These are phyloP conservation scores for Stylonectria norvegica DNA, from an alignment of 2,329 filamentous ascomycete genomes.

Conservation along the genomic window DNA sequence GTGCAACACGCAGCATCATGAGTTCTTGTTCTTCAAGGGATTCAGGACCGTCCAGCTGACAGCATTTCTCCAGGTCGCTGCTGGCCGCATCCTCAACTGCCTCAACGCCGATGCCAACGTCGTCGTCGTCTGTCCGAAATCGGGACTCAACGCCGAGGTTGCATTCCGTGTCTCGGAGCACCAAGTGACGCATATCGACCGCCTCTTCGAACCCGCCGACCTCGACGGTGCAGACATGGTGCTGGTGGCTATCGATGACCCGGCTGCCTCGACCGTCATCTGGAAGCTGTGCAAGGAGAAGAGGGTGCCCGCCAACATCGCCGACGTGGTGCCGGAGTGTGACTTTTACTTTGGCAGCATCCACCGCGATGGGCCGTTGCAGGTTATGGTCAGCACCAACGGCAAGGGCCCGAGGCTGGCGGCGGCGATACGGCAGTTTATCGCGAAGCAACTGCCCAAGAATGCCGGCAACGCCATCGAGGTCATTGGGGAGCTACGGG, in stretches of 20 bases:
- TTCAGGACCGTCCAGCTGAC: conserved; percentile 7
- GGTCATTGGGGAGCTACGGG: conserved; percentile 75
- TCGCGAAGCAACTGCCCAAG: conserved; percentile 70
- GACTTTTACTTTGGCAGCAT: conserved; percentile 99
- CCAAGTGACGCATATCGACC: conserved; percentile 77
- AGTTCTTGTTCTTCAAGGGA: neutral
- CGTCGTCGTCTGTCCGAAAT: conserved; percentile 74
- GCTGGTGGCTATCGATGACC: conserved; percentile 88
- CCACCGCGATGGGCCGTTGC: conserved; percentile 88
- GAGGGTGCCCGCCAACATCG: conserved; percentile 87
- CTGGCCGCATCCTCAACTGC: conserved; percentile 87
- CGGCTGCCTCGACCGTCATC: conserved; percentile 81
- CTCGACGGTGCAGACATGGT: conserved; percentile 84
- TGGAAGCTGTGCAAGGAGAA: conserved; percentile 90
- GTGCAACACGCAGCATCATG: neutral
- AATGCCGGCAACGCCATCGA: conserved; percentile 84
- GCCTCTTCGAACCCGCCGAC: conserved; percentile 81
- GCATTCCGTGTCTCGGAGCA: conserved; percentile 71
- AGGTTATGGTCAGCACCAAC: conserved; percentile 99
- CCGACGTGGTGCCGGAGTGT: conserved; percentile 93
- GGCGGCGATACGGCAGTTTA: conserved; percentile 77
- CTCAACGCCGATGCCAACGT: conserved; percentile 93
- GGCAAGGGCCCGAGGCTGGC: conserved; percentile 92
- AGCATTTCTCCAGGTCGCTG: conserved; percentile 68
- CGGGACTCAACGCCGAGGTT: conserved; percentile 85